phyloP scores from a whole-genome alignment of 2,329 filamentous ascomycete genomes.

The Hymenoscyphus scutula region DNA sequence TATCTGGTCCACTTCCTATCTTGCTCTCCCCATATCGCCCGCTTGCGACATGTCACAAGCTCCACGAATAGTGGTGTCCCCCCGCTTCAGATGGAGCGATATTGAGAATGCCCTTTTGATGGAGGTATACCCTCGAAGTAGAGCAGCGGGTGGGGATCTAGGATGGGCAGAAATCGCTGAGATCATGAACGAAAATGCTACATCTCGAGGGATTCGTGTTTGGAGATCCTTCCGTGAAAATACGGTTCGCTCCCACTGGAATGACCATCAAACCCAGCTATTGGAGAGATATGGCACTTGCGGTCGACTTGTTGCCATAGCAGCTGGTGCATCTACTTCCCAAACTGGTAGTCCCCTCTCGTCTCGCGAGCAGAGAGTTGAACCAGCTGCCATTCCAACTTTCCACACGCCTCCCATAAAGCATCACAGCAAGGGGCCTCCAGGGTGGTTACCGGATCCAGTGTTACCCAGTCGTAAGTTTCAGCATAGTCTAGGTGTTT shows the following conservation, averaged over 20 bases:
- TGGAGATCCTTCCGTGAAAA: background rate
- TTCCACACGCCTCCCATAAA: background rate
- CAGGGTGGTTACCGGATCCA: background rate
- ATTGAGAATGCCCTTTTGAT: background rate
- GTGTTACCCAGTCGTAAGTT: background rate
- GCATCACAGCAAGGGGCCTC: background rate
- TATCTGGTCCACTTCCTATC: background rate
- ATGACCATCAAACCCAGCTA: background rate
- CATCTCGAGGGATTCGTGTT: background rate
- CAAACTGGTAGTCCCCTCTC: background rate
- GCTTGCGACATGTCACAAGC: background rate
- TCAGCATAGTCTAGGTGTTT: background rate
- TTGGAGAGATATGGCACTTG: background rate
- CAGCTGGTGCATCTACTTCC: background rate
- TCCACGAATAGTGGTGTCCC: no score
- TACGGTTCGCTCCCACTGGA: slow-evolving; percentile 2
- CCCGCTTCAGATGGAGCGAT: background rate
- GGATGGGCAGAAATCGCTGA: background rate
- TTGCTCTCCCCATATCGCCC: background rate
- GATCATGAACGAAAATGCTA: background rate
- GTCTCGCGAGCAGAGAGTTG: background rate
- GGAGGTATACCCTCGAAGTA: slow-evolving; percentile 1
- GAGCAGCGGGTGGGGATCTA: background rate
- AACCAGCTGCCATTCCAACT: background rate
- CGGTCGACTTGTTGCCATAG: background rate